Conservation (phyloP, 140 eudicot species). For the Oenanthe javanica region DNA sequence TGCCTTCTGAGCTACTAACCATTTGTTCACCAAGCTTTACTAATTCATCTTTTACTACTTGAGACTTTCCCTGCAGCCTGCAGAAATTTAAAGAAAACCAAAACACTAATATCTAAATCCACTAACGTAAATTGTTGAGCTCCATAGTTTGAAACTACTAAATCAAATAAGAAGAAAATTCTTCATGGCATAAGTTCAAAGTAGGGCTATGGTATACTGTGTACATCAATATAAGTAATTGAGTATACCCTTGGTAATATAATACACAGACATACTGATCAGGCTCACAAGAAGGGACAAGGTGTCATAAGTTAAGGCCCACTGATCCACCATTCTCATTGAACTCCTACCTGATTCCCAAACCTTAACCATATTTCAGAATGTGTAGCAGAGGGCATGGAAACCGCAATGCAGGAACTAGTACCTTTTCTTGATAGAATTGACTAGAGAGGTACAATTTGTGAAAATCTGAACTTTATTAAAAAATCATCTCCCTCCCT, state of each 20-base stretch:
- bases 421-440: neutral
- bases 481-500: neutral
- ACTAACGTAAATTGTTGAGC: neutral
- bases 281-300: neutral
- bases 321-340: neutral
- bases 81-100: slow-evolving; percentile 4
- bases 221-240: neutral
- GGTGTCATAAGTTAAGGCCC: neutral
- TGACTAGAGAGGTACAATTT: neutral
- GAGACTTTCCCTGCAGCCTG: slow-evolving; percentile 99
- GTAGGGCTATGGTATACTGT: neutral
- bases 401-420: neutral
- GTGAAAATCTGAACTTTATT: neutral
- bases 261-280: neutral
- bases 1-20: slow-evolving; percentile 92
- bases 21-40: slow-evolving; percentile 92
- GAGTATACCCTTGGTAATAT: neutral
- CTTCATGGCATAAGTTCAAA: neutral
- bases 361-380: neutral
- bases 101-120: neutral
- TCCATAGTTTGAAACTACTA: neutral
- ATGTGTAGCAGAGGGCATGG: neutral
- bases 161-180: neutral
- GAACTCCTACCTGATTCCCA: neutral
- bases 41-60: slow-evolving; percentile 84